Base-by-base conservation (phyloP, 371 early-diverging fungal species). In the Funneliformis caledonium region DNA sequence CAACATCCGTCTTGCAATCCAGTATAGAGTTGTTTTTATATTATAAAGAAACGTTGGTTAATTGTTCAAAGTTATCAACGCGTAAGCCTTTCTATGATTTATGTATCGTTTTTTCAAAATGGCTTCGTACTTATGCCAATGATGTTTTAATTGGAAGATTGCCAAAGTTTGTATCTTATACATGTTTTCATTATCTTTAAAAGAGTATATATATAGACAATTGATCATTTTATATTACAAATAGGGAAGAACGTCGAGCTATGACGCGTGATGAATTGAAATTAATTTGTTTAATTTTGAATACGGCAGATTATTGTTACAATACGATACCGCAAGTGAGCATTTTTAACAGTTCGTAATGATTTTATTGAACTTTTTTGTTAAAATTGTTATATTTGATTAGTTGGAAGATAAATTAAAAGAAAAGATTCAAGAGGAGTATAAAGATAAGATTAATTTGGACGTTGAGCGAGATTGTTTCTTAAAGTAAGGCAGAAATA, bases 261-360 rank as follows among this genome's bases (percentile, higher is more conserved):
- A 80, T 92, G 19, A 87, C 89, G 4, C 84, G 86, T 2, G 92
- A 93, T 8, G 90, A 92, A 56, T 82, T 94, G 48, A 83, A 89
- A n/a, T 87, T 89, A 37, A 90, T 90, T 1, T 94, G 95, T 81
- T 82, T 94, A 16, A 88, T 96, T 8, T 84, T 97, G 68, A 97
- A 97, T 76, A 98, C 99, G 0, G 94, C 96, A 0, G 98, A 98
- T 83, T 98, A 98, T 85, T 98, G 98, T 80, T 85, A 89, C 22
- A 89, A 90, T n/a, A 96, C 96, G 0, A 94, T 94, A 0, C 84
- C 89, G 2, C 97, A 96, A 88, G 95, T 91, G 86, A 45, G 82
- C 59, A 37, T 62, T 9, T 6, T 48, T 1, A 16, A n/a, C 14
- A 37, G 47, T 3, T 31, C n/a, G 1, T 43, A 79, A 31, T 14